These are phyloP conservation scores for Miscanthus lutarioriparius DNA, from an alignment of 176 grass and related monocot species.

Conservation along the genomic window DNA sequence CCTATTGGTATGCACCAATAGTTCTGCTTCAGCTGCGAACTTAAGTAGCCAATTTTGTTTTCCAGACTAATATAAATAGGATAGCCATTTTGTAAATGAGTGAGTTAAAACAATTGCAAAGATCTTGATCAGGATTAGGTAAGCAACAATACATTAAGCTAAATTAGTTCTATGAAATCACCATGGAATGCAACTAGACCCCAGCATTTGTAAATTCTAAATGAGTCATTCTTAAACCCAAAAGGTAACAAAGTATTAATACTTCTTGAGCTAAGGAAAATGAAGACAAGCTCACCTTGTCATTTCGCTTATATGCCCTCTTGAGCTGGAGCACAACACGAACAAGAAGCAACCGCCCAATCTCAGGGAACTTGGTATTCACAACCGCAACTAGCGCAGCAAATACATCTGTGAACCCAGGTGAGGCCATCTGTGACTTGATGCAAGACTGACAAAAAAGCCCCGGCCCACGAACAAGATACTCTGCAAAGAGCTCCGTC, in stretches of 20 bases:
- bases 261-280: not conserved
- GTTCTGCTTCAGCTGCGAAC: not conserved
- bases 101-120: slow-evolving; percentile 4
- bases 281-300: slow-evolving; percentile 57
- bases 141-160: too few relatives aligned
- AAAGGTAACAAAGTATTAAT: not conserved
- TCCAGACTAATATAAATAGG: not conserved
- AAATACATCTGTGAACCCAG: slow-evolving; percentile 90
- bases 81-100: not conserved
- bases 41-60: not conserved
- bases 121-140: not conserved
- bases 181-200: not conserved
- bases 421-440: slow-evolving; percentile 92
- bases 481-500: slow-evolving; percentile 78
- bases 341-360: slow-evolving; percentile 65
- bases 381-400: slow-evolving; percentile 76
- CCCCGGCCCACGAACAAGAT: slow-evolving; percentile 76
- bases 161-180: too few relatives aligned
- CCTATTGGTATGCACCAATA: not conserved
- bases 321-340: slow-evolving; percentile 90
- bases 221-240: not conserved
- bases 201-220: not conserved
- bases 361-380: slow-evolving; percentile 88
- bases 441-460: slow-evolving; percentile 94
- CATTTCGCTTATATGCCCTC: slow-evolving; percentile 91